Evolutionary conservation across 169 alveolate species (phyloP).

Genomic region (Eimeria maxima): DNA sequence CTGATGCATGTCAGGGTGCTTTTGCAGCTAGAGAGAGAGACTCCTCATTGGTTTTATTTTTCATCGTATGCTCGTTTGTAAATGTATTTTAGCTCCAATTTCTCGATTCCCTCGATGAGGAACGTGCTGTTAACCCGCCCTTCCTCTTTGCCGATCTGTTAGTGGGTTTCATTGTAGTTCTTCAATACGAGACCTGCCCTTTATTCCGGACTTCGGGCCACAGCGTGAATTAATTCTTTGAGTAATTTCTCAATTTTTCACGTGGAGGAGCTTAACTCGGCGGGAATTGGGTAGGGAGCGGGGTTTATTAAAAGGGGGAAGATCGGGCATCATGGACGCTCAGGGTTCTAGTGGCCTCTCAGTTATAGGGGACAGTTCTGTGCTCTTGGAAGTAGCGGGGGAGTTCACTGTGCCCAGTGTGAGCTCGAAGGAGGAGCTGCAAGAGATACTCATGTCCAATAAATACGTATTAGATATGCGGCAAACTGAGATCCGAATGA

Average conservation of each 20-base stretch:
- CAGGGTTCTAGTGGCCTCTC: neutral
- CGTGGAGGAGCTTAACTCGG: neutral
- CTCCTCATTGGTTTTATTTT: neutral
- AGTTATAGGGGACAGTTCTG: conserved; percentile 12
- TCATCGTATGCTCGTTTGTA: neutral
- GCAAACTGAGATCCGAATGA: conserved; percentile 60
- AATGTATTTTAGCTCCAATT: neutral
- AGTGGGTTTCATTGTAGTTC: neutral
- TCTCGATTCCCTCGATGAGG: neutral
- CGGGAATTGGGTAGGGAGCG: neutral
- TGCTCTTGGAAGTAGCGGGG: conserved; percentile 55
- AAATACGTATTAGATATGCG: conserved; percentile 25
- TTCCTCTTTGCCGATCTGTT: neutral
- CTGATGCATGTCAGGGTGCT: neutral
- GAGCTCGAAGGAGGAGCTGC: conserved; percentile 37
- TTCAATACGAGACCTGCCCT: neutral
- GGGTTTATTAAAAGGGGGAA: neutral
- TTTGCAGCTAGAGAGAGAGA: neutral
- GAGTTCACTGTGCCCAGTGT: conserved; percentile 52
- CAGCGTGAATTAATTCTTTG: neutral
- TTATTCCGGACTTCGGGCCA: neutral
- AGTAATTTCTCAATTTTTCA: neutral
- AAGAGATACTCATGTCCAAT: neutral
- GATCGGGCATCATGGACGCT: neutral
- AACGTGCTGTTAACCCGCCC: neutral